These are phyloP conservation scores for Chaetothyriales sp. DNA, from an alignment of 2,329 filamentous ascomycete genomes.

Conservation along the genomic window DNA sequence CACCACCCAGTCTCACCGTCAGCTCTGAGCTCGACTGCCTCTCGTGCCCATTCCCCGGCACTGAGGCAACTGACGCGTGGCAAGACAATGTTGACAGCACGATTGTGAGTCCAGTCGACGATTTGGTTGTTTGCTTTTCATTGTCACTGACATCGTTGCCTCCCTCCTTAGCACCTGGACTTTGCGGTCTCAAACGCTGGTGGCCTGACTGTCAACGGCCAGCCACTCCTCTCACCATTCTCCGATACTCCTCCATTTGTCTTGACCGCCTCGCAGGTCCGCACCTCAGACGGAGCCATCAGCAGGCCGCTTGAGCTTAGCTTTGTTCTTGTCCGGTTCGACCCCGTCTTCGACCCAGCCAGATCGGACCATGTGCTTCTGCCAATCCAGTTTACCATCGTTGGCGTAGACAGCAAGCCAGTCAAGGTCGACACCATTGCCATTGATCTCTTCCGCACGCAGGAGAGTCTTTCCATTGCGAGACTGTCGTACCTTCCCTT, in stretches of 20 bases:
- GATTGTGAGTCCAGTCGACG: constrained; percentile 10
- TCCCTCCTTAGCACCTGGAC: constrained; percentile 9
- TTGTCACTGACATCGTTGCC: constrained; percentile 2
- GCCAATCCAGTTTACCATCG: constrained; percentile 30
- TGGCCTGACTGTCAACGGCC: constrained; percentile 12
- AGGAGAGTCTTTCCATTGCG: constrained; percentile 24
- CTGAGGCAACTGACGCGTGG: constrained; percentile 2
- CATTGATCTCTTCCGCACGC: constrained; percentile 25
- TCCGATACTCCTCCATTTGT: constrained; percentile 3
- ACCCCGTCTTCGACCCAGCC: constrained; percentile 16
- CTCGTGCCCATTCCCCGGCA: constrained; percentile 2
- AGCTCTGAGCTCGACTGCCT: neutral
- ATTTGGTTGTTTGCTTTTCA: neutral
- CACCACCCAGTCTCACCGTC: neutral
- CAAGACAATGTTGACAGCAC: constrained; percentile 11
- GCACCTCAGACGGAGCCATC: constrained; percentile 21
- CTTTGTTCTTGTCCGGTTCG: constrained; percentile 28
- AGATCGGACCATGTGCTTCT: constrained; percentile 23
- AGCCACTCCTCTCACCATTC: constrained; percentile 9
- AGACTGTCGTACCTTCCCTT: constrained; percentile 21
- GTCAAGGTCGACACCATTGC: constrained; percentile 31
- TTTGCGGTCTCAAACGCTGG: constrained; percentile 8
- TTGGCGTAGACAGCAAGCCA: constrained; percentile 28
- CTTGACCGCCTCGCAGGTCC: constrained; percentile 11
- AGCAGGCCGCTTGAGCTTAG: constrained; percentile 26